Conservation (phyloP, 208 protist genomes). For the Trypanosoma platydactyli region DNA sequence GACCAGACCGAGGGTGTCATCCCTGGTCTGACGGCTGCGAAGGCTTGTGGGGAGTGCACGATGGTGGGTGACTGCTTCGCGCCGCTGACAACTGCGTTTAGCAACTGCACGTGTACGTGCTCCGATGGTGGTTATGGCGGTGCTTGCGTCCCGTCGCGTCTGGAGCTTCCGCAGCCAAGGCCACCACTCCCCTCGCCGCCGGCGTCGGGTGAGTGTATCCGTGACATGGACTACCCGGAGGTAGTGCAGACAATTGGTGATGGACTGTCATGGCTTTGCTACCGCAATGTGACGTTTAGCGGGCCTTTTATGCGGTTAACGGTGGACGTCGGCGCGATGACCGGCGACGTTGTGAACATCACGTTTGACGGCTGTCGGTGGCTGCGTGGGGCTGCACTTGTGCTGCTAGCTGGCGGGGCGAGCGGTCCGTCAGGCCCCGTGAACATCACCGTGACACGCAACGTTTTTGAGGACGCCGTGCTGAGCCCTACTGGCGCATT, state of each 20-base stretch:
- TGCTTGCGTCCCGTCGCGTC: slow-evolving; percentile 7
- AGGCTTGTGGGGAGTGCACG: slow-evolving; percentile 4
- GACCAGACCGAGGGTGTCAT: neutral
- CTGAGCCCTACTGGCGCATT: slow-evolving; percentile 8
- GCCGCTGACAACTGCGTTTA: slow-evolving; percentile 7
- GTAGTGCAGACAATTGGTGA: slow-evolving; percentile 1
- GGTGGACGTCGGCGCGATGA: slow-evolving; percentile 15
- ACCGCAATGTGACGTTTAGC: slow-evolving; percentile 20
- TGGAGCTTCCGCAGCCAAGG: neutral
- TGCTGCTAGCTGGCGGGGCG: neutral
- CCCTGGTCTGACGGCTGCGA: neutral
- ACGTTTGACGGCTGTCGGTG: slow-evolving; percentile 18
- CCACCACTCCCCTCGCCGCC: slow-evolving; percentile 6
- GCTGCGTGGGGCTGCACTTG: slow-evolving; percentile 5
- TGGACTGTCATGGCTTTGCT: slow-evolving; percentile 20
- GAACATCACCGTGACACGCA: slow-evolving; percentile 5
- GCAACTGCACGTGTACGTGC: neutral
- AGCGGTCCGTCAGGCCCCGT: neutral
- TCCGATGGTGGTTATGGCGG: slow-evolving; percentile 8
- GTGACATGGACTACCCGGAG: slow-evolving; percentile 14
- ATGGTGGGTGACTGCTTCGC: slow-evolving; percentile 5
- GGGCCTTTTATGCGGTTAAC: slow-evolving; percentile 11
- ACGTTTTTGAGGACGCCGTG: slow-evolving; percentile 16
- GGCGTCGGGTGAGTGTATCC: slow-evolving; percentile 5
- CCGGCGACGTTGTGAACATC: slow-evolving; percentile 7